Evolutionary conservation across 179 eudicot species (phyloP).

Genomic region (Vitellaria paradoxa): DNA sequence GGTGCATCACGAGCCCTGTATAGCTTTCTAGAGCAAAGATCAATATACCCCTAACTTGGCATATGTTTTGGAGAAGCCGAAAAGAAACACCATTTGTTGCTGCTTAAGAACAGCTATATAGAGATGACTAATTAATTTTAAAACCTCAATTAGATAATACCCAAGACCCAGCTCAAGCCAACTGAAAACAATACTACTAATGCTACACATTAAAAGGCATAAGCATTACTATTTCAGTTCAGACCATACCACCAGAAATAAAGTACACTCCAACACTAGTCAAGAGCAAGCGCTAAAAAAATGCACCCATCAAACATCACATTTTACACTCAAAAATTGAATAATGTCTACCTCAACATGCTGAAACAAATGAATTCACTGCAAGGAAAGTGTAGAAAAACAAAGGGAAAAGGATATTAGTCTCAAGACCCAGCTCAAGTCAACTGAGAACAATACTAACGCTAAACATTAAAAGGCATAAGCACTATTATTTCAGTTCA

Average conservation of each 20-base stretch:
- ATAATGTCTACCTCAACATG: not conserved
- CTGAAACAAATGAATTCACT: not conserved
- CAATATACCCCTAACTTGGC: not conserved
- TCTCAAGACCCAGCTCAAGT: slow-evolving; percentile 15
- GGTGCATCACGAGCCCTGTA: slow-evolving; percentile 7
- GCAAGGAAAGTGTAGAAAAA: not conserved
- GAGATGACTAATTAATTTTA: not conserved
- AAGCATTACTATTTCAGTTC: not conserved
- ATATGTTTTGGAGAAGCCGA: slow-evolving; percentile 3
- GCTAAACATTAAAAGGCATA: not conserved
- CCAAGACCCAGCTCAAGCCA: not conserved
- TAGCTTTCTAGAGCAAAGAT: too few species aligned
- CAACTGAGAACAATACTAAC: not conserved
- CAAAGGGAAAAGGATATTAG: not conserved
- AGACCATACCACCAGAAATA: not conserved
- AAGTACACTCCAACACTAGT: not conserved
- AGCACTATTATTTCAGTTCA: not conserved
- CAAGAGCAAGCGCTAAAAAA: not conserved
- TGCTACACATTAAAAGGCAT: not conserved
- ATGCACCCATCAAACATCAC: not conserved
- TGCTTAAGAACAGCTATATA: not conserved
- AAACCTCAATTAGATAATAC: not conserved
- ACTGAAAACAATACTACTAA: not conserved
- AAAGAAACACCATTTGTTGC: not conserved
- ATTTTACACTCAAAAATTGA: not conserved